phyloP scores from a whole-genome alignment of 2,329 filamentous ascomycete genomes.

The Fusarium fracticaudum region DNA sequence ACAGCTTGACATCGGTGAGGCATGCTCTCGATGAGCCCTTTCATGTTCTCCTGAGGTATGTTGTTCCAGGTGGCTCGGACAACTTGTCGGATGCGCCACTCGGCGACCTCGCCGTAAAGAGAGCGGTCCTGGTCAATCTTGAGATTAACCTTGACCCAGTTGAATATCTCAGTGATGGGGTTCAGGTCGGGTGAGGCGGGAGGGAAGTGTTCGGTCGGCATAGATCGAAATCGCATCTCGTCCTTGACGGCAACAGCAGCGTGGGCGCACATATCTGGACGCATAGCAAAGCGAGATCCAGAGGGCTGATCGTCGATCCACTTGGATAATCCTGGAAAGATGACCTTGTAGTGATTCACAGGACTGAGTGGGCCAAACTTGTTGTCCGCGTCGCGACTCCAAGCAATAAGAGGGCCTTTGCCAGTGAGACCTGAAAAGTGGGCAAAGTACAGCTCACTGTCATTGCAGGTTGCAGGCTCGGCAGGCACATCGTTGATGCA shows the following conservation, averaged over 20 bases:
- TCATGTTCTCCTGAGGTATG: not conserved
- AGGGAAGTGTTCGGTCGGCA: constrained; percentile 8
- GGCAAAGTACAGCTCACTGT: constrained; percentile 1
- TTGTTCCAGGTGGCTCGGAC: constrained; percentile 4
- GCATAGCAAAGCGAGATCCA: not conserved
- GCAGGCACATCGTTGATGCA: constrained; percentile 7
- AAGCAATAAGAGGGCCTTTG: constrained; percentile 7
- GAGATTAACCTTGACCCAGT: not conserved
- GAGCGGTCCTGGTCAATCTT: not conserved
- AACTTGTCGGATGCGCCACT: not conserved
- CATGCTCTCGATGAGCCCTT: constrained; percentile 16
- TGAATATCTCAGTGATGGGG: constrained; percentile 11
- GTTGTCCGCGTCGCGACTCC: not conserved
- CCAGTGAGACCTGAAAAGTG: constrained; percentile 19
- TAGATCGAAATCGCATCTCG: constrained; percentile 1
- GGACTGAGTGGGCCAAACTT: not conserved
- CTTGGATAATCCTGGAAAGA: not conserved
- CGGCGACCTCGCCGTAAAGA: not conserved
- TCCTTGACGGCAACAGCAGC: not conserved
- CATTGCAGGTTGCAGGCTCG: not conserved
- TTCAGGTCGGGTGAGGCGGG: constrained; percentile 25
- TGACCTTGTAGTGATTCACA: not conserved
- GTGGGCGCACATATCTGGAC: not conserved
- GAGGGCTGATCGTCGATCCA: constrained; percentile 6
- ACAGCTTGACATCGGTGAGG: constrained; percentile 23